These are phyloP conservation scores for Cadophora sp. DNA, from an alignment of 2,329 filamentous ascomycete species.

Conservation along the genomic window DNA sequence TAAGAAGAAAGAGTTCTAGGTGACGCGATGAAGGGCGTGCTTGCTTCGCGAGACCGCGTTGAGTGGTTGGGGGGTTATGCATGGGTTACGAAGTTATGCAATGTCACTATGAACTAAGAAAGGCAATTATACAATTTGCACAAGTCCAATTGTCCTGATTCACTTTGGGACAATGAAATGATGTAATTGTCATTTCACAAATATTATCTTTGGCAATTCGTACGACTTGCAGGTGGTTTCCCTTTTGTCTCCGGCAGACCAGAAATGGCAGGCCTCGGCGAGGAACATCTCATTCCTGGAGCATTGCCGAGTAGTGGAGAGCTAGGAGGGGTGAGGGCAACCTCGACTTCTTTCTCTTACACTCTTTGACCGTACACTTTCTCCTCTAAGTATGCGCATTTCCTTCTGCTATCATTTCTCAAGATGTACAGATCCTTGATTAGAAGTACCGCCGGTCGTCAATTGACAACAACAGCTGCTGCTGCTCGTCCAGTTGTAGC, in stretches of 20 bases:
- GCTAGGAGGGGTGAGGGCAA: constrained; percentile 15
- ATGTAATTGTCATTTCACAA: not conserved
- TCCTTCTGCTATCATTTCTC: constrained; percentile 18
- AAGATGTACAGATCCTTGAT: constrained; percentile 44
- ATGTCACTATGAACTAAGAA: too few relatives aligned
- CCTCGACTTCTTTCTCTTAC: constrained; percentile 16
- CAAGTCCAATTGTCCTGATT: not conserved
- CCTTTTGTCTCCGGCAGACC: not conserved
- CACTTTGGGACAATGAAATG: not conserved
- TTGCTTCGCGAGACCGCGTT: constrained; percentile 34
- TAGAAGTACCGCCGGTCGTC: constrained; percentile 33
- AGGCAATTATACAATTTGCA: not conserved
- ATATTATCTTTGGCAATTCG: too few relatives aligned
- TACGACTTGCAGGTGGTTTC: not conserved
- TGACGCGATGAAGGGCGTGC: constrained; percentile 36
- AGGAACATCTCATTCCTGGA: constrained; percentile 15
- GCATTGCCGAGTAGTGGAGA: constrained; percentile 32
- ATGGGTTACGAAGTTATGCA: too few relatives aligned
- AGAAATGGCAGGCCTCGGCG: constrained; percentile 29
- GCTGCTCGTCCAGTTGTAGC: constrained; percentile 29
- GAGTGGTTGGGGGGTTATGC: constrained; percentile 26
- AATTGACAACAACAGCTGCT: constrained; percentile 36
- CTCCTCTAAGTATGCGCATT: constrained; percentile 22
- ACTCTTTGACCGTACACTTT: constrained; percentile 6
- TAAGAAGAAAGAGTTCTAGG: constrained; percentile 17